Evolutionary conservation across 805 yeast species (phyloP), one percentile per base, ranked within the genome.

Genomic region (Saccharomycopsis sp.): DNA sequence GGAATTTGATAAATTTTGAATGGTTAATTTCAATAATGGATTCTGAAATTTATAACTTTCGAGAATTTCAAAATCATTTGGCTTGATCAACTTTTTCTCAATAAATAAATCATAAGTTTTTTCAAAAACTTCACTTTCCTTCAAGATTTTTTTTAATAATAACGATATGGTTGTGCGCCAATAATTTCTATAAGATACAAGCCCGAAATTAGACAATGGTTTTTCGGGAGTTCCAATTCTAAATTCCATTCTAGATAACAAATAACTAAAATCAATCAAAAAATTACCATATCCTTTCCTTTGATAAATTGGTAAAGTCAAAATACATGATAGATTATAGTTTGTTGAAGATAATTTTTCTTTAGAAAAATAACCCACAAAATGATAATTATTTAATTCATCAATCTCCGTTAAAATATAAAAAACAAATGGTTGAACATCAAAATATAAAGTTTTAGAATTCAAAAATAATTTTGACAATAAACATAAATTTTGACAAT

Each of bases 201-300:
- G 61, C 0, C 98, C 99, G 55, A 92, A 68, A 68, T 92, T 98
- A 0, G 95, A 84, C 18, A 92, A 66, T 2, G 99, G 99, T 55
- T 92, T 92, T 61, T 92, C 99, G 0, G 98, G 98, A 0, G 96
- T 83, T 0, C 97, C 98, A 41, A 71, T 70, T 47, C 78, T 79
- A 50, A 70, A 76, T 55, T 89, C 96, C 43, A 74, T 67, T 38
- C 80, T 64, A 1, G 92, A 72, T 36, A 92, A 61, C 14, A 87
- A 59, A 54, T 92, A 92, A 42, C 95, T 84, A 57, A 92, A 86
- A 48, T 84, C 94, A 54, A 92, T 89, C 43, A 92, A 64, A 45
- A 89, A 70, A 55, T 76, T 79, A 2, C 98, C 98, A 59, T 82
- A 86, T 0, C 97, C 97, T 47, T 75, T 74, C 37, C 95, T 61